Evolutionary conservation across 768 basidiomycete species (phyloP), one percentile per base, ranked within the genome.

Genomic region (Suillus fuscotomentosus): DNA sequence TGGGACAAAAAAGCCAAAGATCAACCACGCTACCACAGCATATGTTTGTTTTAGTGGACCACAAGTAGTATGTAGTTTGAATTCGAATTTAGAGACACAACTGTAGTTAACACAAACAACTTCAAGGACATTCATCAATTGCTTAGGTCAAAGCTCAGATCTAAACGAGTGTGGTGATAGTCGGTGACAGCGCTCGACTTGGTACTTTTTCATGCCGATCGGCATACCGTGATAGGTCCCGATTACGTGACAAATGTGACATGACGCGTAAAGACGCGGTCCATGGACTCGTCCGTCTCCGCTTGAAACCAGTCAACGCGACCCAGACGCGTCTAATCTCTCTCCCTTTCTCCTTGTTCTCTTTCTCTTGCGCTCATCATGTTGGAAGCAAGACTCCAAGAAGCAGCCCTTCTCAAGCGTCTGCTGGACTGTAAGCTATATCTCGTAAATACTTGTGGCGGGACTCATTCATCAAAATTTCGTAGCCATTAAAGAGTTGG

Each of bases 401-500:
- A 95, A 79, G 95, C 97, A 8, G 89, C 89, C 6, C 88, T 89
- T 5, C 83, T 99, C 67, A 99, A 99, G 78, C 94, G 93, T 72
- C 83, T 99, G 55, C 83, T 99, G 13, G 97, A 99, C 71, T 90
- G 97, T 97, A 67, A 15, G 88, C 76, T 24, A 3, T n/a, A 41
- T 22, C 39, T 14, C 4, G 42, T 1, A 60, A 55, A 34, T 24
- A 67, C 60, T 64, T 63, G 69, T 64, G 38, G 42, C 54, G 54
- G 63, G n/a, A 47, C 31, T 63, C 34, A 42, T 24, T 36, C 22
- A 3, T 11, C 38, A 36, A 7, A 31, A 24, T 17, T 41, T 51
- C 67, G 14, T 70, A 98, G 97, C 96, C 62, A 88, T 99, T 86
- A 99, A 97, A 78, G 97, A 99, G 75, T 88, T 98, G 55, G 96